Evolutionary conservation across 371 early-diverging fungal genomes (phyloP).

Genomic region (Lichtheimia corymbifera): DNA sequence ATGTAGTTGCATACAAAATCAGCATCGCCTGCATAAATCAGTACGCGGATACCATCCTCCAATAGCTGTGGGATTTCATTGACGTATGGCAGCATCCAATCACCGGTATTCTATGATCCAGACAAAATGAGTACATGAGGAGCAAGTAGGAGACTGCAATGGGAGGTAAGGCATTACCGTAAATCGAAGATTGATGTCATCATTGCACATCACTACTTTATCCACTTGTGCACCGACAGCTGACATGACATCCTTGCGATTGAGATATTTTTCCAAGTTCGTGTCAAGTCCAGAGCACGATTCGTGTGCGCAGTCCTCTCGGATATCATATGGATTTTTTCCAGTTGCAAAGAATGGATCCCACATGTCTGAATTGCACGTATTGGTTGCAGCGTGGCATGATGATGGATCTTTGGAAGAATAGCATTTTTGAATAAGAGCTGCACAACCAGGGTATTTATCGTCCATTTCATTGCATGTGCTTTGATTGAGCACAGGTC

Average conservation of each 20-base stretch:
- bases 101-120: constrained; percentile 60
- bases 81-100: constrained; percentile 91
- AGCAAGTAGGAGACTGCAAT: too few relatives aligned
- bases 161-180: too few relatives aligned
- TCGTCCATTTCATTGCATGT: constrained; percentile 76
- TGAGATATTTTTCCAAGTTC: constrained; percentile 73
- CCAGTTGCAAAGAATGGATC: constrained; percentile 63
- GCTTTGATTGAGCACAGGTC: constrained; percentile 63
- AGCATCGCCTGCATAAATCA: constrained; percentile 90
- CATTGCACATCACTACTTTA: constrained; percentile 80
- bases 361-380: constrained; percentile 81
- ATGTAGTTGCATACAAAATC: constrained; percentile 91
- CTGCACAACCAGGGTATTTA: constrained; percentile 76
- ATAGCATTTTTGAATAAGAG: constrained; percentile 84
- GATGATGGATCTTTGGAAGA: constrained; percentile 62
- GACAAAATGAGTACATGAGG: constrained; percentile 53
- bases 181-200: constrained; percentile 80
- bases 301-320: constrained; percentile 79
- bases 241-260: constrained; percentile 77
- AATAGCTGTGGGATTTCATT: constrained; percentile 73
- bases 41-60: constrained; percentile 71
- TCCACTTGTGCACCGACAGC: constrained; percentile 56
- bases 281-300: constrained; percentile 67
- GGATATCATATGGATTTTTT: constrained; percentile 81
- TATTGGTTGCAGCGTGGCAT: constrained; percentile 85